Percentiles rank a stretch among this genome's conserved stretches.
phyloP scores from a whole-genome alignment of 495 filamentous ascomycete genomes.

The Xeromyces bisporus region DNA sequence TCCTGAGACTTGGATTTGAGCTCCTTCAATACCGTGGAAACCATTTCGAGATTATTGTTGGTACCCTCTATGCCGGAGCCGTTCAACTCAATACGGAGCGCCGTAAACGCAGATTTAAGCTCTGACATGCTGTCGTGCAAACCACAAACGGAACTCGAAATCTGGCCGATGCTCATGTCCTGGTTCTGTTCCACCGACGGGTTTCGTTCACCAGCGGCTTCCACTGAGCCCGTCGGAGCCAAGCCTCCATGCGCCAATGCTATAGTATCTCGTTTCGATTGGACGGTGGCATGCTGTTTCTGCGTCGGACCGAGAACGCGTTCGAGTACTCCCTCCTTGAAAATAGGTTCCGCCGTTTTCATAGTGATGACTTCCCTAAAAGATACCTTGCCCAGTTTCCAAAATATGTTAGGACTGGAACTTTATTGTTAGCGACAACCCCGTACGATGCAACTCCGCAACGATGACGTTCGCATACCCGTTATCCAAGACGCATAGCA shows the following conservation, averaged over 20 bases:
- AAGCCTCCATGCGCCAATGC: conserved; percentile 13
- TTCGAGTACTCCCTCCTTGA: conserved; percentile 22
- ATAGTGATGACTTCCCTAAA: conserved; percentile 32
- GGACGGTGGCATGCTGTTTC: conserved; percentile 7
- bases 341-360: conserved; percentile 25
- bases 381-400: conserved; percentile 29
- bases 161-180: conserved; percentile 26
- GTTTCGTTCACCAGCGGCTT: conserved; percentile 7
- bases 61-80: conserved; percentile 8
- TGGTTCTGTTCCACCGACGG: conserved; percentile 23
- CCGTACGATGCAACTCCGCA: neutral
- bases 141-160: conserved; percentile 28
- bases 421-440: neutral
- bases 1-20: conserved; percentile 29
- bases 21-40: conserved; percentile 28
- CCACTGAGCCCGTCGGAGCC: conserved; percentile 11
- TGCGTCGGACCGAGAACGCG: conserved; percentile 11
- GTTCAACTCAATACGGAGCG: conserved; percentile 28
- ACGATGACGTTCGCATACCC: too few relatives aligned
- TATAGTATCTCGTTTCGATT: conserved; percentile 6
- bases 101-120: conserved; percentile 26
- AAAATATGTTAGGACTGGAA: conserved; percentile 24
- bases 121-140: conserved; percentile 31
- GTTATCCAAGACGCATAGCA: conserved; percentile 21
- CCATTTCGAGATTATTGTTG: conserved; percentile 22